Conservation (phyloP, 805 yeast genomes). For the Kockiozyma suomiensis region DNA sequence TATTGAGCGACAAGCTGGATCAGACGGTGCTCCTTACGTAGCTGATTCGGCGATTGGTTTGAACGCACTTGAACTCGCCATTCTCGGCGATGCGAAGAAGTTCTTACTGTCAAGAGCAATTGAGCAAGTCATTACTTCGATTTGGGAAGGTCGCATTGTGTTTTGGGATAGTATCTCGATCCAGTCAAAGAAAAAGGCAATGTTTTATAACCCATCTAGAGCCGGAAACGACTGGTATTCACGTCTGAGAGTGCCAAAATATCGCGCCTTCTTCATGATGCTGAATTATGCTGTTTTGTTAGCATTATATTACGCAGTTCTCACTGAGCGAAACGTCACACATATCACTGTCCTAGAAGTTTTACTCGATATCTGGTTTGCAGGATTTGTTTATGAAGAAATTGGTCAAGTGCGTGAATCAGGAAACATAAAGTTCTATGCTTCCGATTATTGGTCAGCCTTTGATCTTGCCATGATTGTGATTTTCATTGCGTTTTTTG, state of each 20-base stretch:
- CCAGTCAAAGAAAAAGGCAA: constrained; percentile 36
- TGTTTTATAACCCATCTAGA: constrained; percentile 31
- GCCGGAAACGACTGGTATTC: constrained; percentile 36
- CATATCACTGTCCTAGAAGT: constrained; percentile 35
- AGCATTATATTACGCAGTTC: constrained; percentile 38
- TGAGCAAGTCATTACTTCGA: constrained; percentile 37
- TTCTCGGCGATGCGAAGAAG: constrained; percentile 38
- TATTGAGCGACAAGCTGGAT: constrained; percentile 24
- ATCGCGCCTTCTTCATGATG: constrained; percentile 40
- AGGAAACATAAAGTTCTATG: constrained; percentile 37
- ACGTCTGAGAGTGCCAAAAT: constrained; percentile 42
- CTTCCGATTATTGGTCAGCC: constrained; percentile 40
- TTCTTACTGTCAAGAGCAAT: constrained; percentile 39
- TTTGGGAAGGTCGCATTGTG: constrained; percentile 43
- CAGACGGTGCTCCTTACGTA: constrained; percentile 27
- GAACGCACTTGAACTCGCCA: constrained; percentile 38
- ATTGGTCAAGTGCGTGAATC: constrained; percentile 54
- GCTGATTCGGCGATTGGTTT: constrained; percentile 36
- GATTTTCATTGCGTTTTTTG: constrained; percentile 35
- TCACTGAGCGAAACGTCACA: constrained; percentile 30
- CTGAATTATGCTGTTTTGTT: constrained; percentile 39
- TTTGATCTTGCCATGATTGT: constrained; percentile 38
- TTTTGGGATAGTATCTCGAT: constrained; percentile 41
- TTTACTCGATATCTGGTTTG: constrained; percentile 82
- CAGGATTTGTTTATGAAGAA: constrained; percentile 88